Conservation (phyloP, 129 eudicot genomes). For the Artemisia tridentata region DNA sequence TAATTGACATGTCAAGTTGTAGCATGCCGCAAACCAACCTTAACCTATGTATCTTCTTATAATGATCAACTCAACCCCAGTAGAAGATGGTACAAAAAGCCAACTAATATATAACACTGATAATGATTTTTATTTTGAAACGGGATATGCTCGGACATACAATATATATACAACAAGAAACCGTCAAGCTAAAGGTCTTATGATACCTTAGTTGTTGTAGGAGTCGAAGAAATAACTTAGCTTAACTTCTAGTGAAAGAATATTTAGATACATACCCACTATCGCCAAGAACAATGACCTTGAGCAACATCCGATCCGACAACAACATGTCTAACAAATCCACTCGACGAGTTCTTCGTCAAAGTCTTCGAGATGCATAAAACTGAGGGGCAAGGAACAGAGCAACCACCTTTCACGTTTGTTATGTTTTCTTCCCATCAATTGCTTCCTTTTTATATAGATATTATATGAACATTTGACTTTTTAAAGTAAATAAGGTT, state of each 20-base stretch:
- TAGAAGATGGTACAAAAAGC: no score
- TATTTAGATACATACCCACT: constrained; percentile 47
- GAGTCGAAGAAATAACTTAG: background rate
- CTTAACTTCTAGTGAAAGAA: background rate
- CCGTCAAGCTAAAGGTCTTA: no score
- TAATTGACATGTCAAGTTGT: no score
- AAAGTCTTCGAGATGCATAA: background rate
- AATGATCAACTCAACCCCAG: no score
- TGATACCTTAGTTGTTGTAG: no score
- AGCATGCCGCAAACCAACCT: no score
- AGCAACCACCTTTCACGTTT: constrained; percentile 17
- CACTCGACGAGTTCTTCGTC: no score
- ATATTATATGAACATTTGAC: background rate
- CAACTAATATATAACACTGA: no score
- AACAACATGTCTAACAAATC: constrained; percentile 30
- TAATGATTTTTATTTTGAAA: no score
- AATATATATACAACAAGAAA: no score
- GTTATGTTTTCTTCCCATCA: background rate
- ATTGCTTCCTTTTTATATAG: constrained; percentile 16
- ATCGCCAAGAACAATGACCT: constrained; percentile 85
- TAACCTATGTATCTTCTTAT: no score
- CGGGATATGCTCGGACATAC: no score
- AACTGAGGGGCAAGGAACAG: constrained; percentile 7
- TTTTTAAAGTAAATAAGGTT: constrained; percentile 18
- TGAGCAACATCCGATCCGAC: constrained; percentile 70